Evolutionary conservation across 2,329 filamentous ascomycete species (phyloP), one percentile per base, ranked within the genome.

Genomic region (Coniochaeta pulveracea): DNA sequence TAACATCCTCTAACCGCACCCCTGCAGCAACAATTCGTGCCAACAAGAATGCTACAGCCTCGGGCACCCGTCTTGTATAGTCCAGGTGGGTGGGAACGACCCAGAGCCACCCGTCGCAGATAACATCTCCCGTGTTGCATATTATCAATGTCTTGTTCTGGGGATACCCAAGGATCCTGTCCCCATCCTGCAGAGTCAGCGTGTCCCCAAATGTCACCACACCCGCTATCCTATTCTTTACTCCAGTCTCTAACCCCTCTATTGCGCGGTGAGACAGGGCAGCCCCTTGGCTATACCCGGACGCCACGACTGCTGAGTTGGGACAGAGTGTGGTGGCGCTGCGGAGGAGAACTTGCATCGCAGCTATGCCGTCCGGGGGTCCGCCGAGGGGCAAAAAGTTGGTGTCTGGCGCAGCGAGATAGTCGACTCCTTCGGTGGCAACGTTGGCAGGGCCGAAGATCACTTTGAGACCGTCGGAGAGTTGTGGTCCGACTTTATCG

Each of bases 201-300:
- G 47, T 50, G 35, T 47, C 45, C 4, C 52, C 51, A 19, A 50
- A 55, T 8, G 54, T 39, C 10, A 46, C 49, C 9, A 48, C 50
- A 5, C 42, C 51, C 30, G 45, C 43, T 33, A 53, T 40, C 36
- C 42, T 40, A 10, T 35, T 26, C 25, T 44, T 30, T 17, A 43
- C 33, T 2, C 28, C 35, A 7, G 24, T 24, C 6, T 39, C 22
- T 4, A 54, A 24, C 5, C 40, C 39, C 34, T 49, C 39, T 18
- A 56, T 37, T 9, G 52, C 43, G 22, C 47, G 43, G 22, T 50
- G 44, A 11, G 52, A 51, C 26, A 56, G 46, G 5, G 52, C 53
- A 7, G 45, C 47, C n/a, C 52, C 52, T 42, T 55, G 34, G 34
- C 38, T 40, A 34, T 40, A 40, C 6, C 35, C 38, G 12, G 33